Evolutionary conservation across 306 rosid species (phyloP).

Genomic region (Chamaecrista fasciculata): DNA sequence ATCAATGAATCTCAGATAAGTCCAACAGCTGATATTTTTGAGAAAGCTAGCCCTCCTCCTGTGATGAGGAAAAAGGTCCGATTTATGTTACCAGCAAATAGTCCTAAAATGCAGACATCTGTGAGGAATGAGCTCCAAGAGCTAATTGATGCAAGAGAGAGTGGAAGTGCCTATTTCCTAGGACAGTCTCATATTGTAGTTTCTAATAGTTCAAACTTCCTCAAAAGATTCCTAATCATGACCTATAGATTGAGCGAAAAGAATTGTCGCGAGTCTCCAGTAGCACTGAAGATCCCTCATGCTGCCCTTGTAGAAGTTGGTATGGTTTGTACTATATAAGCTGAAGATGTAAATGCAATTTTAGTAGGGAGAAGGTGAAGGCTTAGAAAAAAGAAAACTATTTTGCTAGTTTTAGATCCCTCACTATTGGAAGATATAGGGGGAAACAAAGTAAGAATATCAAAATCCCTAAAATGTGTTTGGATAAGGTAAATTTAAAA

Average conservation of each 20-base stretch:
- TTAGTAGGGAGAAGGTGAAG: background rate
- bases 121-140: conserved; percentile 64
- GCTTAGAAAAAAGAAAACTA: background rate
- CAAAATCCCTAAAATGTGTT: background rate
- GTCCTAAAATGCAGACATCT: conserved; percentile 54
- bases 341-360: background rate
- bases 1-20: conserved; percentile 44
- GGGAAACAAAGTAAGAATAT: background rate
- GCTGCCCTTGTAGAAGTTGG: conserved; percentile 91
- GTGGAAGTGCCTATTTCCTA: conserved; percentile 77
- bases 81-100: conserved; percentile 57
- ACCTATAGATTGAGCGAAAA: conserved; percentile 54
- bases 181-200: conserved; percentile 65
- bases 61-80: conserved; percentile 56
- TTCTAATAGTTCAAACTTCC: conserved; percentile 50
- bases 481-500: too few relatives aligned
- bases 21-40: conserved; percentile 29
- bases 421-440: background rate
- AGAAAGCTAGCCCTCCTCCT: conserved; percentile 22
- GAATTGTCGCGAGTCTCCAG: conserved; percentile 61
- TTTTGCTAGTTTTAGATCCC: background rate
- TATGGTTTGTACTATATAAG: conserved; percentile 48
- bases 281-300: conserved; percentile 73
- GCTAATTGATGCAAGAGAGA: conserved; percentile 75
- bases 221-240: conserved; percentile 63